Percentiles rank a stretch among this genome's conserved stretches.
These are phyloP conservation scores for Rauvolfia tetraphylla DNA, from an alignment of 257 asterid species.

Conservation along the genomic window DNA sequence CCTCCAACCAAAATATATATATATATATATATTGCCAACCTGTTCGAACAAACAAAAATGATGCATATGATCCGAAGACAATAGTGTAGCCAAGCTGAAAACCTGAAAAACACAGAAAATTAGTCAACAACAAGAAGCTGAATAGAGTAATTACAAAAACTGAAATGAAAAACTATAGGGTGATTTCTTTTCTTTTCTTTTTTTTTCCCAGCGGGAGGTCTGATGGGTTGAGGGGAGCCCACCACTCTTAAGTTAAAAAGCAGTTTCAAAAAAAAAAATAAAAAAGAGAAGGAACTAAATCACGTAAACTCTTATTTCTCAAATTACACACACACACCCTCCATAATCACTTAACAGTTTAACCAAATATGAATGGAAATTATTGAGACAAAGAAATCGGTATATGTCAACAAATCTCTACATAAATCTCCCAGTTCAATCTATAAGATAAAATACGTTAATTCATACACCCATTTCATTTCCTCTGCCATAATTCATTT, in stretches of 20 bases:
- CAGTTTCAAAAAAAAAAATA: not conserved
- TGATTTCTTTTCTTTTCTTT: too few species aligned
- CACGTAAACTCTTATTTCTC: not conserved
- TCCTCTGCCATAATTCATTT: not conserved
- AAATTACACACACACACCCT: not conserved
- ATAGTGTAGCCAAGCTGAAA: conserved; percentile 94
- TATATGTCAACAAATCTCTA: not conserved
- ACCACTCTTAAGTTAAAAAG: too few species aligned
- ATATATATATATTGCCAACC: conserved; percentile 60
- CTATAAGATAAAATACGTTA: not conserved
- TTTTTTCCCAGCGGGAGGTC: too few species aligned
- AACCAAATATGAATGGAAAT: not conserved
- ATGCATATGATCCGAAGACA: conserved; percentile 85
- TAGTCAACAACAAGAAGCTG: not conserved
- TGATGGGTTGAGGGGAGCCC: not conserved
- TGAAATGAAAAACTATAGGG: not conserved
- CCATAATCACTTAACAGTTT: not conserved
- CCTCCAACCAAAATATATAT: too few species aligned
- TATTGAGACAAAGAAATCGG: not conserved
- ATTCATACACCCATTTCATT: not conserved
- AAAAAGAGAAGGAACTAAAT: too few species aligned
- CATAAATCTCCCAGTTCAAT: not conserved
- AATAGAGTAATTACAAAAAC: not conserved
- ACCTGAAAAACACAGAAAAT: conserved; percentile 38
- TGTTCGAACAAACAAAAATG: conserved; percentile 85